phyloP scores from a whole-genome alignment of 176 grass and related monocot genomes.

The Carex scoparia region DNA sequence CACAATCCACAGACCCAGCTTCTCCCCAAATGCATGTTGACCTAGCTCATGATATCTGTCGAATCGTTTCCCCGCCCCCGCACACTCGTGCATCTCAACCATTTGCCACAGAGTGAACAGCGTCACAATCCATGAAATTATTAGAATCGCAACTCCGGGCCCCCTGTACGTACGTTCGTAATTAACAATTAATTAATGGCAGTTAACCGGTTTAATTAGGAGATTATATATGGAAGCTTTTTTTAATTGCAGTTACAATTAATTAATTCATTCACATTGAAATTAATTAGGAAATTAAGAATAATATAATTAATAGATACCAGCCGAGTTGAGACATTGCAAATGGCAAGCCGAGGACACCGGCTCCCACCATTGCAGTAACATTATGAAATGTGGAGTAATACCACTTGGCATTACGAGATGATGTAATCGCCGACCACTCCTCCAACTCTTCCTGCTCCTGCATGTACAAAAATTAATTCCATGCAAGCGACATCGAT shows the following conservation, averaged over 20 bases:
- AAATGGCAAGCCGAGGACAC: slow-evolving; percentile 31
- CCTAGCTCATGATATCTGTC: slow-evolving; percentile 1
- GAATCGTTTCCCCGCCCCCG: not conserved
- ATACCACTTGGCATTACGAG: slow-evolving; percentile 33
- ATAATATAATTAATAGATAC: not conserved
- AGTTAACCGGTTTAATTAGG: no score
- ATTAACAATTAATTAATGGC: no score
- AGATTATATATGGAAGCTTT: no score
- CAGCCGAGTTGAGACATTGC: slow-evolving; percentile 38
- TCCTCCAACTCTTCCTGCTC: not conserved
- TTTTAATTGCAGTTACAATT: no score
- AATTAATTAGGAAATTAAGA: no score
- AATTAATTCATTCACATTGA: no score
- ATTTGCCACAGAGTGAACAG: slow-evolving; percentile 15
- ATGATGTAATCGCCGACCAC: slow-evolving; percentile 7
- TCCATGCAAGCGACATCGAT: not conserved
- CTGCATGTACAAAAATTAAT: not conserved
- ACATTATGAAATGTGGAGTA: slow-evolving; percentile 38
- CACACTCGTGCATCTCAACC: slow-evolving; percentile 1
- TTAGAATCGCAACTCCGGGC: not conserved
- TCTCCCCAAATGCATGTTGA: slow-evolving; percentile 5
- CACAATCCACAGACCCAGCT: slow-evolving; percentile 41
- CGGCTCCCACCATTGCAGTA: slow-evolving; percentile 39
- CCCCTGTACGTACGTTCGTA: not conserved
- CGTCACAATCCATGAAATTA: not conserved